Percentiles rank a stretch among this genome's conserved stretches.
Conservation (phyloP, 2,329 filamentous ascomycete genomes). For the Cladophialophora exuberans region DNA sequence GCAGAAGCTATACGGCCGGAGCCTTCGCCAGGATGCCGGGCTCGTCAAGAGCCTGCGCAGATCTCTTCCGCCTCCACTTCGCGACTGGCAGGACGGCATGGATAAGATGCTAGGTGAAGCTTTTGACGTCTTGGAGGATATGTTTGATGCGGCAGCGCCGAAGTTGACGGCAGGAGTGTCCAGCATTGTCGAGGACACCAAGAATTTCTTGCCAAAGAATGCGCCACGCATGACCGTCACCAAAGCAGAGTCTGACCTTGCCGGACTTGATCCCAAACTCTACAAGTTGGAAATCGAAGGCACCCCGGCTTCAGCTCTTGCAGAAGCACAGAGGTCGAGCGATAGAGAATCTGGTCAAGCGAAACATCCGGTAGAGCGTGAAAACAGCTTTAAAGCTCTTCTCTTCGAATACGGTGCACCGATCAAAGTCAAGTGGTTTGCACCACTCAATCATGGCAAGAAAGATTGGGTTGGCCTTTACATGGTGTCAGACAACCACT, state of each 20-base stretch:
- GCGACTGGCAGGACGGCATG: slow-evolving; percentile 81
- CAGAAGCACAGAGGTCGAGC: slow-evolving; percentile 63
- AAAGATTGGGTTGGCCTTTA: slow-evolving; percentile 97
- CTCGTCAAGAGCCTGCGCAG: slow-evolving; percentile 88
- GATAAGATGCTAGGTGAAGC: slow-evolving; percentile 86
- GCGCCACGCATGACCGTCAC: slow-evolving; percentile 84
- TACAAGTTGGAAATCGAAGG: slow-evolving; percentile 79
- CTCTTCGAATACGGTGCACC: slow-evolving; percentile 88
- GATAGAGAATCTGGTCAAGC: slow-evolving; percentile 74
- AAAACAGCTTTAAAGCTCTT: slow-evolving; percentile 68
- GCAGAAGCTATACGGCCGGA: slow-evolving; percentile 92
- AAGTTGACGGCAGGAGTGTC: slow-evolving; percentile 85
- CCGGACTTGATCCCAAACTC: slow-evolving; percentile 75
- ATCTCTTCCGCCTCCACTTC: slow-evolving; percentile 80
- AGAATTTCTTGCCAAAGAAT: slow-evolving; percentile 84
- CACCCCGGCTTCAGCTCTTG: slow-evolving; percentile 56
- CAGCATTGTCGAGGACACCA: slow-evolving; percentile 84
- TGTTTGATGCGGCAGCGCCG: slow-evolving; percentile 81
- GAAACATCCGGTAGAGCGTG: slow-evolving; percentile 64
- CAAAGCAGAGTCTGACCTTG: slow-evolving; percentile 75
- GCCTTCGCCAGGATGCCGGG: slow-evolving; percentile 82
- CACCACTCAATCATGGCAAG: slow-evolving; percentile 82
- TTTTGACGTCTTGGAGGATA: slow-evolving; percentile 85
- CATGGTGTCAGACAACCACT: slow-evolving; percentile 91
- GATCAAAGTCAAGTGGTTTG: slow-evolving; percentile 87